phyloP scores from a whole-genome alignment of 1,139 yeast species.

The Blastobotrys illinoisensis region DNA sequence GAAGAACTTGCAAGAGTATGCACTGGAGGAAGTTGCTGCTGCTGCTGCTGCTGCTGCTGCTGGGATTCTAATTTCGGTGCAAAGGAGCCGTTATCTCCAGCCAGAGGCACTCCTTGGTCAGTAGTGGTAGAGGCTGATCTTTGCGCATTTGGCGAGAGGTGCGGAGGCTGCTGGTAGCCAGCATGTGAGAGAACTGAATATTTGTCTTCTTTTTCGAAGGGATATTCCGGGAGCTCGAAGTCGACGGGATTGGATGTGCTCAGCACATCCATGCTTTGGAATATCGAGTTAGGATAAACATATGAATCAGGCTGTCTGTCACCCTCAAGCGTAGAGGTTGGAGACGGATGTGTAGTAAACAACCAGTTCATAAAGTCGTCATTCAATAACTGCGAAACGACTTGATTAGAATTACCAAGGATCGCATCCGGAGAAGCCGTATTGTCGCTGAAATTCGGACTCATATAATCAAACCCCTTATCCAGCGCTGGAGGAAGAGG shows the following conservation, averaged over 20 bases:
- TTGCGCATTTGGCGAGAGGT: neutral
- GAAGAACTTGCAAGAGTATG: neutral
- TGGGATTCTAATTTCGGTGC: neutral
- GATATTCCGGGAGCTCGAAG: neutral
- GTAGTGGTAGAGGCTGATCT: neutral
- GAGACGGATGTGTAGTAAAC: constrained; percentile 10
- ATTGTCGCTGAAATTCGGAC: constrained; percentile 17
- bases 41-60: neutral
- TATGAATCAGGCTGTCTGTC: neutral
- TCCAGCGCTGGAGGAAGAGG: neutral
- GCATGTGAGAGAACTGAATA: neutral
- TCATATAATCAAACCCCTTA: constrained; percentile 9
- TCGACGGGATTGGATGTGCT: neutral
- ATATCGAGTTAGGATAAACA: constrained; percentile 1
- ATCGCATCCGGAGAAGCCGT: constrained; percentile 22
- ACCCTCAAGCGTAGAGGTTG: neutral
- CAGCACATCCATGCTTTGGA: constrained; percentile 2
- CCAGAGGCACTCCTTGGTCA: neutral
- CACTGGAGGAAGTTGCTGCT: neutral
- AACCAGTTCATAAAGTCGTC: constrained; percentile 27
- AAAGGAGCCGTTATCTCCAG: neutral
- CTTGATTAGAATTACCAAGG: constrained; percentile 24
- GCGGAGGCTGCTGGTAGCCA: neutral
- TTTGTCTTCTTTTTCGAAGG: neutral
- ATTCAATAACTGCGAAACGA: constrained; percentile 22